Conservation (phyloP, 257 asterid species). For the Fraxinus anomala region DNA sequence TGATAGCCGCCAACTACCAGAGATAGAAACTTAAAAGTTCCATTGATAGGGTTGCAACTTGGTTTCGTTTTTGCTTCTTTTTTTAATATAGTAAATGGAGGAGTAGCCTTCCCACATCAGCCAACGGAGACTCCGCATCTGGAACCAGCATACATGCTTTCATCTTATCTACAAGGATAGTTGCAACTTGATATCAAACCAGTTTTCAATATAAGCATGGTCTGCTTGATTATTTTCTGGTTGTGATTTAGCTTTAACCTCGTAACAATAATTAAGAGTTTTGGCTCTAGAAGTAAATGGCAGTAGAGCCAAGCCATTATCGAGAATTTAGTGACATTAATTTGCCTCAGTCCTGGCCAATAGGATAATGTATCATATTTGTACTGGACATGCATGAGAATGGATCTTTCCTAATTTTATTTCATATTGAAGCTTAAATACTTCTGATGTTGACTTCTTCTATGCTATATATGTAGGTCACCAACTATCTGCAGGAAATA, state of each 20-base stretch:
- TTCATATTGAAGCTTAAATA: conserved; percentile 3
- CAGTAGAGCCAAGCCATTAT: conserved; percentile 3
- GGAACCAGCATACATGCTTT: not conserved
- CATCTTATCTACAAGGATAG: not conserved
- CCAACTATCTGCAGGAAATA: conserved; percentile 93
- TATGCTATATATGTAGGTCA: conserved; percentile 58
- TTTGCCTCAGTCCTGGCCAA: conserved; percentile 3
- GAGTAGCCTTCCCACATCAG: not conserved
- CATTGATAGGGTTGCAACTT: not conserved
- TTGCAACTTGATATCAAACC: conserved; percentile 8
- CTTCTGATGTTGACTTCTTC: conserved; percentile 37
- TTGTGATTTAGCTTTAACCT: not conserved
- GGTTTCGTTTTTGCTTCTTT: not conserved
- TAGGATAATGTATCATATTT: not conserved
- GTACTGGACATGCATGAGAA: conserved; percentile 1
- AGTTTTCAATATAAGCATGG: not conserved
- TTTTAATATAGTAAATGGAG: conserved; percentile 14
- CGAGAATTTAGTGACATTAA: not conserved
- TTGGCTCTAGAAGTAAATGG: not conserved
- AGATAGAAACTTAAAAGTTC: conserved; percentile 11
- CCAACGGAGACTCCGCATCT: too few species aligned
- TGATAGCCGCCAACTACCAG: conserved; percentile 17
- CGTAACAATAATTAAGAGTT: conserved; percentile 11
- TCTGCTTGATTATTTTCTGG: not conserved
- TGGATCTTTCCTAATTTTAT: conserved; percentile 16